Base-by-base conservation (phyloP, 768 basidiomycete genomes). In the Serendipita sp. region DNA sequence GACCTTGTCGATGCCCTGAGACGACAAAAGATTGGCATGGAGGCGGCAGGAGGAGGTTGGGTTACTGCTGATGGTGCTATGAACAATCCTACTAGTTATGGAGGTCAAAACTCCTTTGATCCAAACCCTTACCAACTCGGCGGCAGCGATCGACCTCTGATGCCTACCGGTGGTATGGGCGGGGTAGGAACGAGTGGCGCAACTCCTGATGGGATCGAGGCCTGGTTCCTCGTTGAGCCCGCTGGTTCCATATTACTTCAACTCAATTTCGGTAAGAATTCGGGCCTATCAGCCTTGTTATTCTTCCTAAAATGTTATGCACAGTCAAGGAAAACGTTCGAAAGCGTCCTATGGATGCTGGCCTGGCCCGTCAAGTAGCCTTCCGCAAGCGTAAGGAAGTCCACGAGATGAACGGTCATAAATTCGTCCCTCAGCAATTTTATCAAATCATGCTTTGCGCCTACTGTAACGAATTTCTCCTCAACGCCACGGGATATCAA, bases 371-470 rank as follows among this genome's bases (percentile, higher is more conserved):
- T 72, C 95, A 97, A 75, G 96, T 95, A 62, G 96, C 96, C 64
- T 84, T 99, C 67, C 87, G 94, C 70, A 97, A 96, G 75, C 89
- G 94, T 69, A 97, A 97, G 74, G 95, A 98, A 76, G 87, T 98
- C 2, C 93, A 94, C 75, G 94, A 98, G 74, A 97, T 97, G 91
- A 98, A 98, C 71, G 96, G 96, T 11, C 96, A 99, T 77, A 91
- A 96, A 73, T 99, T 99, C 71, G 81, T 99, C 50, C 90, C 92
- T 69, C 83, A 86, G 50, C 96, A 98, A 74, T 99, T 99, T 78
- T 98, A 96, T 73, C 94, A 97, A 72, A 83, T 98, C 71, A 96
- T 99, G 80, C 81, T 97, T 61, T 99, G 96, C 72, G 96, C 96
- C 2, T 91, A 96, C 74, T 99, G 96, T 76, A 86, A 83, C 74